Percentiles rank a stretch among this genome's conserved stretches.
These are phyloP conservation scores for Lyophyllum atratum DNA, from an alignment of 768 basidiomycete species.

Conservation along the genomic window DNA sequence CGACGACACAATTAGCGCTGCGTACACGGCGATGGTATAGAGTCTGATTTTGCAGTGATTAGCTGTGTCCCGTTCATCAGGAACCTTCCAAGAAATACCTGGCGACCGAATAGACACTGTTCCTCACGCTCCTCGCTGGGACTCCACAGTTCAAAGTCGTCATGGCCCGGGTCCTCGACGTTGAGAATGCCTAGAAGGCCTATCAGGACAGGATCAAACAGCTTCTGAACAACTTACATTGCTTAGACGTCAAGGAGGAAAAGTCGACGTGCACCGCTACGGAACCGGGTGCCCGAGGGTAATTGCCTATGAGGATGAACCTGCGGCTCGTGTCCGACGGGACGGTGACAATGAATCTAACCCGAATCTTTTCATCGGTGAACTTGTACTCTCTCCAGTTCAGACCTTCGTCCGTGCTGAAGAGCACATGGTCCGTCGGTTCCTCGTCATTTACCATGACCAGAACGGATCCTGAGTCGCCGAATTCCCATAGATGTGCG, in stretches of 20 bases:
- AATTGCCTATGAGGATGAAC: constrained; percentile 82
- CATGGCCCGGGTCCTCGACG: constrained; percentile 69
- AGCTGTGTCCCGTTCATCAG: background rate
- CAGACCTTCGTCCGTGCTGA: constrained; percentile 86
- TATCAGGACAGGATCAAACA: constrained; percentile 4
- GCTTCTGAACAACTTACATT: constrained; percentile 58
- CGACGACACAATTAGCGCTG: constrained; percentile 81
- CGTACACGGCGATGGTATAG: constrained; percentile 89
- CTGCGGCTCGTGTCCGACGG: constrained; percentile 87
- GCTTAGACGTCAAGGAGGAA: constrained; percentile 64
- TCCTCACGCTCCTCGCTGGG: constrained; percentile 90
- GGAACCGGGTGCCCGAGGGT: constrained; percentile 46
- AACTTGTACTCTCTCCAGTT: constrained; percentile 91
- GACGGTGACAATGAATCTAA: constrained; percentile 82
- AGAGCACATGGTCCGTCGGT: constrained; percentile 86
- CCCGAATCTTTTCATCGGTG: constrained; percentile 67
- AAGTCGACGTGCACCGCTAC: constrained; percentile 91
- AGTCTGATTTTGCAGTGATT: constrained; percentile 49
- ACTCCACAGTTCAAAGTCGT: constrained; percentile 98
- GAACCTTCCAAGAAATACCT: constrained; percentile 47
- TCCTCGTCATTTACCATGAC: constrained; percentile 96
- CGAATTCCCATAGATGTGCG: constrained; percentile 97
- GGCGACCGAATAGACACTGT: constrained; percentile 87
- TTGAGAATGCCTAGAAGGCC: constrained; percentile 61
- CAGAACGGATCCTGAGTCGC: constrained; percentile 93